A percentile compares a stretch with the other conserved stretches of the same genome.
Evolutionary conservation across 2,329 filamentous ascomycete genomes (phyloP).

Genomic region (Epicoccum nigrum): DNA sequence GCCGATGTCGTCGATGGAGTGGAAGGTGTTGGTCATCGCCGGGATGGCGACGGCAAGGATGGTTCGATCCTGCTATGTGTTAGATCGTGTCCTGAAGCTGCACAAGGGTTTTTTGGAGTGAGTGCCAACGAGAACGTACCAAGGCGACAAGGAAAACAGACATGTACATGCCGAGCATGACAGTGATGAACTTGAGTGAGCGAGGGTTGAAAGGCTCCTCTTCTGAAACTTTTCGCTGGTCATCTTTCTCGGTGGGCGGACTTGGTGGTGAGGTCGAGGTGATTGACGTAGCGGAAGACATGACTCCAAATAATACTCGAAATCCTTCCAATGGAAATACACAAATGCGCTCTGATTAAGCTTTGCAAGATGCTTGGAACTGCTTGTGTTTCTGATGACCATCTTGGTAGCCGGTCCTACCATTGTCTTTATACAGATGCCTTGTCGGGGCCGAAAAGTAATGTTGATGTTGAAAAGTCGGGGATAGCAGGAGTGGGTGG

Average conservation of each 20-base stretch:
- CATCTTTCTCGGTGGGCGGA: too few species aligned
- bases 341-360: not conserved
- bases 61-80: slow-evolving; percentile 18
- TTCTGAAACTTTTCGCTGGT: too few species aligned
- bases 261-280: too few species aligned
- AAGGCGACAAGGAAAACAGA: slow-evolving; percentile 36
- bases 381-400: not conserved
- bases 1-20: slow-evolving; percentile 34
- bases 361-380: not conserved
- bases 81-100: not conserved
- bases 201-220: slow-evolving; percentile 34
- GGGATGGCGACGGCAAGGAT: slow-evolving; percentile 36
- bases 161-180: slow-evolving; percentile 34
- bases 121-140: too few species aligned
- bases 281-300: too few species aligned
- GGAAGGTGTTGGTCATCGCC: slow-evolving; percentile 35
- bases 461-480: not conserved
- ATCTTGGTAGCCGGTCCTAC: not conserved
- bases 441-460: slow-evolving; percentile 2
- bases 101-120: not conserved
- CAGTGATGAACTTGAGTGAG: slow-evolving; percentile 31
- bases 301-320: too few species aligned
- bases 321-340: too few species aligned
- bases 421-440: not conserved
- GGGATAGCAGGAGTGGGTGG: not conserved